phyloP scores from a whole-genome alignment of 768 basidiomycete species.

The Gloeophyllum trabeum region DNA sequence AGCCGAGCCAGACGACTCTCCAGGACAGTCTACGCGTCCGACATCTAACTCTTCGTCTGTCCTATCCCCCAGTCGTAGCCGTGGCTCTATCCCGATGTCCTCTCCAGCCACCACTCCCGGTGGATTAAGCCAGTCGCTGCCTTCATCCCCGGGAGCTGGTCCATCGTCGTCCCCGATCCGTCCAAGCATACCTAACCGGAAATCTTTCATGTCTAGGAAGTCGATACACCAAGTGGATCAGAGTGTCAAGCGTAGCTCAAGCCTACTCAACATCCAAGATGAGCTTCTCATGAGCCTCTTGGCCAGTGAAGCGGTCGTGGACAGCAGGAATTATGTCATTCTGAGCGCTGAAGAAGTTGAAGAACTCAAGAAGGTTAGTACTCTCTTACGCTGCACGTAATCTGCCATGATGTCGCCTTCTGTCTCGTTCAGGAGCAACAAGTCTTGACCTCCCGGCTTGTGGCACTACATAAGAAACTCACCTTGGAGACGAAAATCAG shows the following conservation, averaged over 20 bases:
- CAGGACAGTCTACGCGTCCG: constrained; percentile 15
- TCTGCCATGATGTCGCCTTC: not conserved
- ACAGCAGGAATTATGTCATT: constrained; percentile 74
- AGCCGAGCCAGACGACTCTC: constrained; percentile 15
- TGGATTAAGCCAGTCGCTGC: constrained; percentile 7
- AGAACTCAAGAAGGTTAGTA: constrained; percentile 54
- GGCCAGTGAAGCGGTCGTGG: constrained; percentile 90
- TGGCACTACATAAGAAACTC: constrained; percentile 63
- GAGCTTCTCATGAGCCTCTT: constrained; percentile 83
- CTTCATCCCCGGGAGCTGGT: constrained; percentile 23
- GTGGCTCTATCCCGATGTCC: constrained; percentile 12
- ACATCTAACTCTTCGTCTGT: constrained; percentile 11
- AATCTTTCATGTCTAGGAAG: constrained; percentile 21
- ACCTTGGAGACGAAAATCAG: constrained; percentile 79
- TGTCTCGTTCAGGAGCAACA: constrained; percentile 52
- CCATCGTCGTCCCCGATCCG: constrained; percentile 25
- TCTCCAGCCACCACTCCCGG: constrained; percentile 10
- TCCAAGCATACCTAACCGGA: constrained; percentile 16
- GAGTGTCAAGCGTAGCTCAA: constrained; percentile 27
- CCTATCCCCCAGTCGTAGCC: constrained; percentile 15
- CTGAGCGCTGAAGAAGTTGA: constrained; percentile 65
- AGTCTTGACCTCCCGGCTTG: constrained; percentile 51
- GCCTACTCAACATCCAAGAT: constrained; percentile 50
- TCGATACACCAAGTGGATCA: constrained; percentile 23
- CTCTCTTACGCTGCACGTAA: not conserved